phyloP scores from a whole-genome alignment of 805 yeast genomes.

The Schwanniomyces polymorphus region DNA sequence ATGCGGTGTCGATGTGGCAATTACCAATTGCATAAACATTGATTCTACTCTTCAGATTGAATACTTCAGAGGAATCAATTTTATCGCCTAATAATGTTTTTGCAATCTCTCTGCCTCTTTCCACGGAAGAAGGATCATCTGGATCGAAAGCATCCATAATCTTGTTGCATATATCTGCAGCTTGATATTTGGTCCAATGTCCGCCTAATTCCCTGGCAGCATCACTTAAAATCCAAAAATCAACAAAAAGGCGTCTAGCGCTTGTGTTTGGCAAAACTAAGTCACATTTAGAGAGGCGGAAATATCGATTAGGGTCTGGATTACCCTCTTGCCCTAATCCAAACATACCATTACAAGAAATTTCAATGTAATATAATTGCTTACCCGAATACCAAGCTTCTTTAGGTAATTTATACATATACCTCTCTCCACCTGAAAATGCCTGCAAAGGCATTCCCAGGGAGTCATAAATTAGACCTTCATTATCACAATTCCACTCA shows the following conservation, averaged over 20 bases:
- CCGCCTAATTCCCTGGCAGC: conserved; percentile 85
- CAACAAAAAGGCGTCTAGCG: conserved; percentile 75
- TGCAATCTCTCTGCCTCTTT: conserved; percentile 67
- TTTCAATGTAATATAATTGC: conserved; percentile 77
- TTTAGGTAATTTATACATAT: conserved; percentile 66
- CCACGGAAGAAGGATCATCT: conserved; percentile 55
- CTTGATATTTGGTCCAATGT: conserved; percentile 81
- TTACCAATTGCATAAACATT: conserved; percentile 88
- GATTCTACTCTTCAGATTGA: conserved; percentile 36
- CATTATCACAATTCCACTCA: conserved; percentile 85
- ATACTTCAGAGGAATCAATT: conserved; percentile 67
- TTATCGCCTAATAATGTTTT: conserved; percentile 61
- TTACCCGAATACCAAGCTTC: conserved; percentile 51
- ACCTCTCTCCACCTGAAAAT: conserved; percentile 82
- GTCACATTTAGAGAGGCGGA: conserved; percentile 69
- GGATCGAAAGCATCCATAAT: conserved; percentile 86
- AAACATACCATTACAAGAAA: conserved; percentile 93
- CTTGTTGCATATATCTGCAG: conserved; percentile 73
- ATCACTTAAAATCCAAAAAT: conserved; percentile 86
- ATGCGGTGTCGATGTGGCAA: conserved; percentile 97
- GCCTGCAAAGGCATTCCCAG: conserved; percentile 78
- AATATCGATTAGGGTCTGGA: conserved; percentile 71
- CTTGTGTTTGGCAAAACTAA: conserved; percentile 76
- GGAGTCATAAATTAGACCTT: conserved; percentile 73
- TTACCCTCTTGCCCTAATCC: conserved; percentile 63